Conservation (phyloP, 2,329 filamentous ascomycete species). For the Leptodontidium sp. region DNA sequence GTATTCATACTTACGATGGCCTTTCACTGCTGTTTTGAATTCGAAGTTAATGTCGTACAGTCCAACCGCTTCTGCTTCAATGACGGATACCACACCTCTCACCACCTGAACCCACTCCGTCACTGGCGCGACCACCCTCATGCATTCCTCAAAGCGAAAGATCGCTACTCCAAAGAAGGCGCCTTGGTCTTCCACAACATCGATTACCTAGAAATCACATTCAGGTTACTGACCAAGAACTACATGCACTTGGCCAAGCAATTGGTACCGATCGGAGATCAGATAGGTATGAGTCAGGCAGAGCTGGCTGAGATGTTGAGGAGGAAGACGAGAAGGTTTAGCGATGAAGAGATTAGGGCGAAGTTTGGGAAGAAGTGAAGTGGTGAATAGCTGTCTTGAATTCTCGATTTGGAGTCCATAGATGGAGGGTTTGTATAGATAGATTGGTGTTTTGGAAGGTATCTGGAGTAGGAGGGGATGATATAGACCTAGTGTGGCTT, state of each 20-base stretch:
- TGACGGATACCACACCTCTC: conserved; percentile 83
- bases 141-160: conserved; percentile 75
- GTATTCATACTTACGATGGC: background rate
- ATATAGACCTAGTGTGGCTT: background rate
- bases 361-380: conserved; percentile 53
- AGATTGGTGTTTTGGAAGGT: background rate
- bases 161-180: conserved; percentile 69
- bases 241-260: conserved; percentile 74
- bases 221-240: conserved; percentile 73
- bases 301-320: conserved; percentile 70
- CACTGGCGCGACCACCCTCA: conserved; percentile 85
- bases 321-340: conserved; percentile 71
- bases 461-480: background rate
- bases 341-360: conserved; percentile 66
- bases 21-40: background rate
- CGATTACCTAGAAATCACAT: conserved; percentile 80
- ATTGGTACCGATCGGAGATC: conserved; percentile 77
- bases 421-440: background rate
- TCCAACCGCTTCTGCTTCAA: conserved; percentile 86
- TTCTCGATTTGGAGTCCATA: background rate
- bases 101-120: conserved; percentile 78
- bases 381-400: too few relatives aligned
- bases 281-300: conserved; percentile 70
- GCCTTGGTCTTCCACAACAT: conserved; percentile 84
- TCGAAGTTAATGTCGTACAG: conserved; percentile 51